Evolutionary conservation across 2,329 filamentous ascomycete species (phyloP).

Genomic region (Pseudogymnoascus sp.): DNA sequence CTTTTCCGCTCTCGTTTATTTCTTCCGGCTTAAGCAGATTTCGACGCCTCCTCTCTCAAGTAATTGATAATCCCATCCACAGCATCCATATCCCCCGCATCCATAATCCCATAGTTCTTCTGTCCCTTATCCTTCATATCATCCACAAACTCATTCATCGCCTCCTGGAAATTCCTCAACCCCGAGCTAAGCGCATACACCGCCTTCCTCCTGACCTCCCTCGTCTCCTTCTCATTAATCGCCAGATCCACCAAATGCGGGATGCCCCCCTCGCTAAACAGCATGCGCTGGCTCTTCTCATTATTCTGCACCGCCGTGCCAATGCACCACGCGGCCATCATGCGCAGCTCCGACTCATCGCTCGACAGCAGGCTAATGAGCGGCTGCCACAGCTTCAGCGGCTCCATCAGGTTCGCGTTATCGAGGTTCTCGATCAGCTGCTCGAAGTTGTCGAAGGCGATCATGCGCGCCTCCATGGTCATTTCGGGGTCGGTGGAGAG

Average conservation of each 20-base stretch:
- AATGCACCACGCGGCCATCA: constrained; percentile 88
- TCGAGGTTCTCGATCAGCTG: constrained; percentile 87
- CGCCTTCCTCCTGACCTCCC: constrained; percentile 72
- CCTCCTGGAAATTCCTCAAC: constrained; percentile 82
- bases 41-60: constrained; percentile 44
- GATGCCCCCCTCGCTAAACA: constrained; percentile 56
- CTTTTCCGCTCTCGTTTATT: background rate
- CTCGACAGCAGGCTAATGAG: constrained; percentile 62
- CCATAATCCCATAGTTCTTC: constrained; percentile 48
- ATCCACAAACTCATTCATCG: constrained; percentile 58
- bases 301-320: constrained; percentile 98
- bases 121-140: constrained; percentile 51
- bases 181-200: constrained; percentile 81
- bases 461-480: constrained; percentile 65
- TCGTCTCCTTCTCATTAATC: constrained; percentile 48
- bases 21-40: background rate
- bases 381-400: constrained; percentile 71
- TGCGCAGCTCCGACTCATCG: constrained; percentile 62
- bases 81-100: constrained; percentile 79
- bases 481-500: constrained; percentile 50
- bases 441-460: constrained; percentile 91
- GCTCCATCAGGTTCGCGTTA: constrained; percentile 90
- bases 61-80: constrained; percentile 66
- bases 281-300: constrained; percentile 67
- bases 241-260: constrained; percentile 59